Evolutionary conservation across 192 early-diverging fungal species (phyloP).

Genomic region (Physocladia obscura): DNA sequence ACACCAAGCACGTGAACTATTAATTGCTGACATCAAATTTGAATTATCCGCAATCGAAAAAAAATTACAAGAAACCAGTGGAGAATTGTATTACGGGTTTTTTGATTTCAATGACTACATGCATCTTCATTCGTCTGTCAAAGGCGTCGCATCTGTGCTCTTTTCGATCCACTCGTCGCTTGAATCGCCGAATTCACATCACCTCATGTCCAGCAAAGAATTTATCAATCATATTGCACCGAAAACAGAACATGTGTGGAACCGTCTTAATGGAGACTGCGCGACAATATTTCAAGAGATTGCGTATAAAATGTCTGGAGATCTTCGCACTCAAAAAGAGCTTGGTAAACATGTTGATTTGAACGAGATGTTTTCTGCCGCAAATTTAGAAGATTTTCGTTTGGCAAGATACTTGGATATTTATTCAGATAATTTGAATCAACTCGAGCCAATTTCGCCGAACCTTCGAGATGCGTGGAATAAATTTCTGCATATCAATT

Average conservation of each 20-base stretch:
- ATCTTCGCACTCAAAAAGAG: not conserved
- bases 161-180: not conserved
- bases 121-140: not conserved
- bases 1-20: not conserved
- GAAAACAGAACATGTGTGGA: not conserved
- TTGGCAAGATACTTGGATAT: not conserved
- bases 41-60: not conserved
- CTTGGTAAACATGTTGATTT: not conserved
- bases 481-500: slow-evolving; percentile 4
- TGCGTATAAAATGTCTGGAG: not conserved
- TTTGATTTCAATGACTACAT: not conserved
- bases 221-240: not conserved
- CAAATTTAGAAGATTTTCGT: too few relatives aligned
- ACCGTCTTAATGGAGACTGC: not conserved
- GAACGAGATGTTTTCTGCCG: not conserved
- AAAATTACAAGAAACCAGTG: not conserved
- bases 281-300: slow-evolving; percentile 1
- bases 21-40: not conserved
- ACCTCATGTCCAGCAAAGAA: not conserved
- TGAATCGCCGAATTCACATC: not conserved
- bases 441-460: not conserved
- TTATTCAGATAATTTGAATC: not conserved
- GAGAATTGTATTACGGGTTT: slow-evolving; percentile 10
- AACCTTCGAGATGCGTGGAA: slow-evolving; percentile 1
- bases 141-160: not conserved